These are phyloP conservation scores for Leishmania turanica DNA, from an alignment of 208 protist genomes.

Conservation along the genomic window DNA sequence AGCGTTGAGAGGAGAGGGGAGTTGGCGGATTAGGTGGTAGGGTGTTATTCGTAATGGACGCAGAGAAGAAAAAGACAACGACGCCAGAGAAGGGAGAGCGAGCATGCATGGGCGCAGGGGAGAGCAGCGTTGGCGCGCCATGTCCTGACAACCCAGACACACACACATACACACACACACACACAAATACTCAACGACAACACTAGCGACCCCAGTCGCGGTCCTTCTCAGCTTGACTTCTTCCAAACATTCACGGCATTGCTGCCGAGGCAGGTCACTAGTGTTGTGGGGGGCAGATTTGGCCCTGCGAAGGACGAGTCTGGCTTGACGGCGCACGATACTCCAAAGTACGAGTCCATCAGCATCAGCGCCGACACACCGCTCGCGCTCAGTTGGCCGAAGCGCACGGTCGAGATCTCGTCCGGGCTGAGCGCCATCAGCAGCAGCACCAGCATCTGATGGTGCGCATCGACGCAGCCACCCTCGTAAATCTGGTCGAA, in stretches of 20 bases:
- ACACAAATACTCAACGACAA: background rate
- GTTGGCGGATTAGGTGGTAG: background rate
- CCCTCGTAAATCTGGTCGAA: slow-evolving; percentile 88
- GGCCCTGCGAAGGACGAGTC: slow-evolving; percentile 61
- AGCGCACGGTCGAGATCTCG: slow-evolving; percentile 91
- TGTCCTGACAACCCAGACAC: background rate
- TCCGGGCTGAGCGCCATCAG: slow-evolving; percentile 92
- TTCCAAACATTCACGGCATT: slow-evolving; percentile 89
- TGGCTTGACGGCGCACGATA: slow-evolving; percentile 81
- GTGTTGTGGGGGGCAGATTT: slow-evolving; percentile 52
- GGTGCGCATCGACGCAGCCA: slow-evolving; percentile 88
- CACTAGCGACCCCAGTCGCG: background rate
- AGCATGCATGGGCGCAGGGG: background rate
- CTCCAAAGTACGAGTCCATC: slow-evolving; percentile 88
- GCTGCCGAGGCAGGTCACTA: slow-evolving; percentile 90
- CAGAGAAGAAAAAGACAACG: slow-evolving; percentile 30
- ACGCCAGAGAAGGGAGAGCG: background rate
- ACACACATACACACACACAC: background rate
- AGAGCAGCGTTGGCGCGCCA: background rate
- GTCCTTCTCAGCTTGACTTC: slow-evolving; percentile 54
- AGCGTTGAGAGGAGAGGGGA: background rate
- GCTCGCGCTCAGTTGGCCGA: slow-evolving; percentile 75
- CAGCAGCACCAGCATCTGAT: slow-evolving; percentile 91
- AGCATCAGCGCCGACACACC: slow-evolving; percentile 80
- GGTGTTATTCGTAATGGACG: background rate